These are phyloP conservation scores for Viola odorata DNA, from an alignment of 345 rosid genomes.

Conservation along the genomic window DNA sequence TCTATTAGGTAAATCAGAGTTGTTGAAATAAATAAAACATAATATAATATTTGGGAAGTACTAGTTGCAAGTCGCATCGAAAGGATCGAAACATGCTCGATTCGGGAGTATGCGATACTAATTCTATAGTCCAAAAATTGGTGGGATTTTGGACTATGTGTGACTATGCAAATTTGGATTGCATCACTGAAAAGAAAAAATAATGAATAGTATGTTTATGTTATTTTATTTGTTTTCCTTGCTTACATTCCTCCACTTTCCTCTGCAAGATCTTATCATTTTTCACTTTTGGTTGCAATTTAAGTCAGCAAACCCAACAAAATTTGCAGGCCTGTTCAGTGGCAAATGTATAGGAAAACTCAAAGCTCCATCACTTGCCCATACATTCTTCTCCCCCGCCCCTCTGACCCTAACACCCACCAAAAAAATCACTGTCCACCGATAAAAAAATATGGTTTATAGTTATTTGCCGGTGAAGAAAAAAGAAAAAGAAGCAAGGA, in stretches of 20 bases:
- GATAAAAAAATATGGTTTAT: neutral
- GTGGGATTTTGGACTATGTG: constrained; percentile 21
- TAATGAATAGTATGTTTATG: neutral
- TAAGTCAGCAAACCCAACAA: constrained; percentile 39
- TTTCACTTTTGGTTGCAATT: constrained; percentile 34
- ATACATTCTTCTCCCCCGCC: constrained; percentile 32
- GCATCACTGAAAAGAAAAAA: constrained; percentile 10
- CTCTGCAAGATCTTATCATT: constrained; percentile 39
- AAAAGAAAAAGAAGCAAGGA: neutral
- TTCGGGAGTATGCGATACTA: neutral
- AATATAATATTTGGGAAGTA: too few species aligned
- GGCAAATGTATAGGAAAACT: constrained; percentile 29
- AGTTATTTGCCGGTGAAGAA: neutral
- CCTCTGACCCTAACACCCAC: neutral
- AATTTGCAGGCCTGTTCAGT: constrained; percentile 19
- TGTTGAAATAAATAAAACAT: too few species aligned
- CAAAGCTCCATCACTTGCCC: constrained; percentile 44
- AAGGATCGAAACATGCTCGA: neutral
- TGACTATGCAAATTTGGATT: constrained; percentile 9
- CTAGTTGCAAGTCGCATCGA: neutral
- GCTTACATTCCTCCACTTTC: constrained; percentile 29
- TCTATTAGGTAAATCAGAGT: too few species aligned
- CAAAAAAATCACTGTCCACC: neutral
- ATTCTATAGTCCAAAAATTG: constrained; percentile 15
- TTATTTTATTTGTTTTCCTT: neutral